A percentile compares a stretch with the other conserved stretches of the same genome.
phyloP scores from a whole-genome alignment of 768 basidiomycete species.

The Lentinula detonsa region DNA sequence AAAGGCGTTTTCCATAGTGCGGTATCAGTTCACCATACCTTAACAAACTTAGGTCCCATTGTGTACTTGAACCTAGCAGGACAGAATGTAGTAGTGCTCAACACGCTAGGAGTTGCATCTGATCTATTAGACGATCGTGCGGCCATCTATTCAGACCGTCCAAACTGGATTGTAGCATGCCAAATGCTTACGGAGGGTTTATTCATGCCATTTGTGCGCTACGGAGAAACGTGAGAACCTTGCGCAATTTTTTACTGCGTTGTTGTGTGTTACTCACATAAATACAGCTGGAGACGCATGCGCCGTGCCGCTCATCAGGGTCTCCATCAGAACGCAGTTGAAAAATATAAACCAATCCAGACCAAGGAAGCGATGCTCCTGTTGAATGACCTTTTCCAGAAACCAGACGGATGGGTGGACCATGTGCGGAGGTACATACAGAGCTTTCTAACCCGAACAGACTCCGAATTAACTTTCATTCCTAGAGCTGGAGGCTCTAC shows the following conservation, averaged over 20 bases:
- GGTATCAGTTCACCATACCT: not conserved
- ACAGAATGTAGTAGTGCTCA: constrained; percentile 17
- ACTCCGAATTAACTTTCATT: not conserved
- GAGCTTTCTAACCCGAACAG: no score
- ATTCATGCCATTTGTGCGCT: constrained; percentile 12
- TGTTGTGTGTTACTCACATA: not conserved
- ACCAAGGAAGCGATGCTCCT: constrained; percentile 23
- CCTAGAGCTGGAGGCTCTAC: constrained; percentile 11
- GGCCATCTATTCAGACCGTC: constrained; percentile 16
- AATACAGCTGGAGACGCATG: constrained; percentile 26
- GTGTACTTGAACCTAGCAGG: constrained; percentile 8
- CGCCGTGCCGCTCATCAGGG: constrained; percentile 27
- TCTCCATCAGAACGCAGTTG: constrained; percentile 18
- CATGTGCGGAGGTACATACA: constrained; percentile 10
- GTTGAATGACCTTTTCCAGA: constrained; percentile 18
- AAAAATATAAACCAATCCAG: constrained; percentile 19
- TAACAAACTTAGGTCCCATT: constrained; percentile 4
- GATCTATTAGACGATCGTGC: constrained; percentile 26
- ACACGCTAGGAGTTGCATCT: constrained; percentile 18
- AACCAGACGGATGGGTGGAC: constrained; percentile 23
- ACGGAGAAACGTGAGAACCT: constrained; percentile 8
- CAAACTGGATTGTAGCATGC: constrained; percentile 6
- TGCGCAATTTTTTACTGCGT: not conserved
- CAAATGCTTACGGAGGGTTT: constrained; percentile 7
- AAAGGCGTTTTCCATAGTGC: not conserved